phyloP scores from a whole-genome alignment of 371 early-diverging fungal genomes.

The Apophysomyces elegans region DNA sequence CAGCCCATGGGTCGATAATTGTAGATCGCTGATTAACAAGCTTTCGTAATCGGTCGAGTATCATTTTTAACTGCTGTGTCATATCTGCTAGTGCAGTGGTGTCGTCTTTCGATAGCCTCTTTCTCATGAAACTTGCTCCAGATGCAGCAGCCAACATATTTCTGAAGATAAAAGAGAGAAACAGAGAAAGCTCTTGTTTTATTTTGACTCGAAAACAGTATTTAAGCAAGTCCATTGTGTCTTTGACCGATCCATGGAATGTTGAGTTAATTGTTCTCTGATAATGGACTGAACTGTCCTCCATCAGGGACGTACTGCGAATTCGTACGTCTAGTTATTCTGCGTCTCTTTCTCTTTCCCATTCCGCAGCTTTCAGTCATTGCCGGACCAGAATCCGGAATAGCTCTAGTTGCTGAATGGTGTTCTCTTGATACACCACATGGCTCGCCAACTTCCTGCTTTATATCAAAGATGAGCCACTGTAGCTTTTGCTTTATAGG shows the following conservation, averaged over 20 bases:
- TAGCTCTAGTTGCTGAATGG: background rate
- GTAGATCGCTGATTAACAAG: slow-evolving; percentile 11
- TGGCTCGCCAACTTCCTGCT: too few relatives aligned
- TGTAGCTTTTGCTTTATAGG: background rate
- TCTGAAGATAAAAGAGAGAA: slow-evolving; percentile 31
- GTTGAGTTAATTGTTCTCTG: slow-evolving; percentile 6
- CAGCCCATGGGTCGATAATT: slow-evolving; percentile 37
- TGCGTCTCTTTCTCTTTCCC: background rate
- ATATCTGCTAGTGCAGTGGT: slow-evolving; percentile 3
- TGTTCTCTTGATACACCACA: background rate
- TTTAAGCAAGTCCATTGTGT: slow-evolving; percentile 6
- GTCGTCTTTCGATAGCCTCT: slow-evolving; percentile 11
- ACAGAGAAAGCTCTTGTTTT: slow-evolving; percentile 23
- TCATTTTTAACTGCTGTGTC: background rate
- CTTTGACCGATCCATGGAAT: slow-evolving; percentile 8
- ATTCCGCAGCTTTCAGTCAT: background rate
- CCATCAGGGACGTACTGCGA: background rate
- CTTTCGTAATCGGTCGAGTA: background rate
- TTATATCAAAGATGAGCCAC: too few relatives aligned
- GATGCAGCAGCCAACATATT: slow-evolving; percentile 20
- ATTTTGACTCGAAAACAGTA: slow-evolving; percentile 6
- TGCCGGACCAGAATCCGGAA: background rate
- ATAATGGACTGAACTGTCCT: slow-evolving; percentile 4
- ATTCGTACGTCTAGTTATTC: background rate
- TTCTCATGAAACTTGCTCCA: slow-evolving; percentile 5